Evolutionary conservation across 2,329 filamentous ascomycete species (phyloP).

Genomic region (Dactylellina haptotyla): DNA sequence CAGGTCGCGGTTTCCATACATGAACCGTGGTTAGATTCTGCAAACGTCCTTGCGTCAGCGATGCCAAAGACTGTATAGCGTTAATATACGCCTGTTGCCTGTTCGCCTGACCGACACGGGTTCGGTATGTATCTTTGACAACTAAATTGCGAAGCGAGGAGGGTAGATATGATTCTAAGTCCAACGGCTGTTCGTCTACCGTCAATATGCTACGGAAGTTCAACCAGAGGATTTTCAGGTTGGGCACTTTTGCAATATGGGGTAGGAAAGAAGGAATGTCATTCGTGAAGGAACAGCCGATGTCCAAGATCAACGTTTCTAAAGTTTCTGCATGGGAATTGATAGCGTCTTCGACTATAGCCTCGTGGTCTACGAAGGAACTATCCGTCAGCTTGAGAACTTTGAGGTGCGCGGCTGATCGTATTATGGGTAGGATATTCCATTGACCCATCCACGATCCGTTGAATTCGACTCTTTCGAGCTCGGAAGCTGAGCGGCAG

Average conservation of each 20-base stretch:
- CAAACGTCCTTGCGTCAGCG: constrained; percentile 15
- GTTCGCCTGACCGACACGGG: constrained; percentile 19
- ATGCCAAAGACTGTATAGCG: constrained; percentile 36
- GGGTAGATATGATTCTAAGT: constrained; percentile 35
- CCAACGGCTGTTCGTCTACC: constrained; percentile 29
- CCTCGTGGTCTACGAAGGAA: constrained; percentile 34
- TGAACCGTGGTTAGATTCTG: constrained; percentile 35
- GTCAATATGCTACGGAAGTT: constrained; percentile 37
- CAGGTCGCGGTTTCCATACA: constrained; percentile 35
- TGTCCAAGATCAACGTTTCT: constrained; percentile 38
- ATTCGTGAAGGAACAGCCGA: constrained; percentile 32
- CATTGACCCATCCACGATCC: constrained; percentile 51
- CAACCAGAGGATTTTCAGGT: constrained; percentile 46
- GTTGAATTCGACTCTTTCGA: constrained; percentile 49
- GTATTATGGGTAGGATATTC: constrained; percentile 48
- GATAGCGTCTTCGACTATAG: constrained; percentile 43
- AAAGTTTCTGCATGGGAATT: constrained; percentile 31
- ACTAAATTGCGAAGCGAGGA: constrained; percentile 31
- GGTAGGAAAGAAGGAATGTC: constrained; percentile 40
- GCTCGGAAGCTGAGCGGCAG: constrained; percentile 36
- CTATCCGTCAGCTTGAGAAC: constrained; percentile 45
- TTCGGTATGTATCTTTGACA: constrained; percentile 32
- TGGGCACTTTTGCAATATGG: constrained; percentile 23
- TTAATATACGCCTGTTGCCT: constrained; percentile 16
- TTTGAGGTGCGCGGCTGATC: constrained; percentile 46